Percentiles rank a stretch among this genome's conserved stretches.
Evolutionary conservation across 192 early-diverging fungal species (phyloP).

Genomic region (Coemansia sp.): DNA sequence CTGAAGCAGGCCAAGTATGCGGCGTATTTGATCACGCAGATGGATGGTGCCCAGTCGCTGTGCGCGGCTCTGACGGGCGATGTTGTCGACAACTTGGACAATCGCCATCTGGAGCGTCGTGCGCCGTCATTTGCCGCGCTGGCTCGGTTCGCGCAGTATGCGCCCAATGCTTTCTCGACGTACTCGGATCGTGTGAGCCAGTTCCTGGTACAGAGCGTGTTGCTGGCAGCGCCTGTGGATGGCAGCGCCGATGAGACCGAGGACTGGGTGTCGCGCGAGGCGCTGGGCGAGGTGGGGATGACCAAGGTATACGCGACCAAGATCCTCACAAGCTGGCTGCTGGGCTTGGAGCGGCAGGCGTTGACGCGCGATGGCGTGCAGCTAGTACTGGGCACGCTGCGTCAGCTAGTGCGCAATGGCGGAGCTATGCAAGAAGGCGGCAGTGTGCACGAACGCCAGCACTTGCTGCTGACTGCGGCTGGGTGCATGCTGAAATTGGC

Average conservation of each 20-base stretch:
- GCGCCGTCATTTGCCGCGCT: conserved; percentile 56
- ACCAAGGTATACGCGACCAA: conserved; percentile 48
- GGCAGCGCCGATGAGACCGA: neutral
- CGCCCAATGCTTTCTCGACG: conserved; percentile 56
- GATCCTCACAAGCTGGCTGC: conserved; percentile 66
- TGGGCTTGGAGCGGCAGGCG: conserved; percentile 36
- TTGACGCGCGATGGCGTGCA: conserved; percentile 65
- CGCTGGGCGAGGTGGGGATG: conserved; percentile 52
- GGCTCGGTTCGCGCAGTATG: conserved; percentile 62
- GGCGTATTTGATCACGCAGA: conserved; percentile 65
- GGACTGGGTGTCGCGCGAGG: conserved; percentile 67
- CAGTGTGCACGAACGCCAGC: conserved; percentile 56
- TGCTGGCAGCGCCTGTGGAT: conserved; percentile 9
- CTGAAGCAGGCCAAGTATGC: conserved; percentile 70
- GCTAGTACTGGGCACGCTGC: conserved; percentile 64
- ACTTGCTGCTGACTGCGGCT: conserved; percentile 68
- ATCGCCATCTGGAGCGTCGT: conserved; percentile 24
- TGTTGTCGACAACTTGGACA: conserved; percentile 31
- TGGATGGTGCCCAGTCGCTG: conserved; percentile 46
- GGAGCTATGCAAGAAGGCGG: conserved; percentile 63
- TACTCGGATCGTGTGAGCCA: conserved; percentile 53
- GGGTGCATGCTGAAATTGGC: conserved; percentile 66
- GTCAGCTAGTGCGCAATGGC: conserved; percentile 59
- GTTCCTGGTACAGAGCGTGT: conserved; percentile 60
- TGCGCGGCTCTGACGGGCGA: conserved; percentile 57